Evolutionary conservation across 805 yeast genomes (phyloP).

Genomic region (Cyberlindnera bimundalis): DNA sequence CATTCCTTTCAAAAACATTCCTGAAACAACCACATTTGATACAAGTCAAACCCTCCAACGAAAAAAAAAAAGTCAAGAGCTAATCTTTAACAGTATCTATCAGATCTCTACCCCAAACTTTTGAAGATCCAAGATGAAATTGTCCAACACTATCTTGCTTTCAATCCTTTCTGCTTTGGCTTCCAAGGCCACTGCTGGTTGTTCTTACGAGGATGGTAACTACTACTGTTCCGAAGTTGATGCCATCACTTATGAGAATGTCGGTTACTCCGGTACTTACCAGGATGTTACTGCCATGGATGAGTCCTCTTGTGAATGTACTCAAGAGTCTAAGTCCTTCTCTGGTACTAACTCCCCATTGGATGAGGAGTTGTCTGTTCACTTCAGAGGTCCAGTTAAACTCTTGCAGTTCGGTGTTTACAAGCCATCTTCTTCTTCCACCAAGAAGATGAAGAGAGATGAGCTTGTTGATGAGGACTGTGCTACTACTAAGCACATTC

Average conservation of each 20-base stretch:
- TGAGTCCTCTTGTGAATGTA: constrained; percentile 63
- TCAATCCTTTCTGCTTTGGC: constrained; percentile 23
- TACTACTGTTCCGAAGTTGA: constrained; percentile 74
- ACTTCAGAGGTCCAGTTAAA: constrained; percentile 85
- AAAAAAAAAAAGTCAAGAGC: too few species aligned
- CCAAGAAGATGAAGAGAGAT: constrained; percentile 40
- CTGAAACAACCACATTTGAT: constrained; percentile 11
- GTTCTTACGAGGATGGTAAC: constrained; percentile 62
- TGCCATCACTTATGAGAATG: constrained; percentile 63
- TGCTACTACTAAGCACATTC: constrained; percentile 35
- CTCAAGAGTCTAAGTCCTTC: constrained; percentile 54
- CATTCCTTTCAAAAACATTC: constrained; percentile 14
- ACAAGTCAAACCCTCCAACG: too few species aligned
- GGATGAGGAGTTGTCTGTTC: constrained; percentile 83
- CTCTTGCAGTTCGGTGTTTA: constrained; percentile 87
- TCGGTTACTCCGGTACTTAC: constrained; percentile 87
- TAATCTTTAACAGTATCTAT: too few species aligned
- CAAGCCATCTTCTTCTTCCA: constrained; percentile 53
- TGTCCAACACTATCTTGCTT: constrained; percentile 22
- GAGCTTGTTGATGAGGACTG: constrained; percentile 27
- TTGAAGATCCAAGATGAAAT: constrained; percentile 20
- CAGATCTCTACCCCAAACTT: too few species aligned
- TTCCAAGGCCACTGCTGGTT: constrained; percentile 31
- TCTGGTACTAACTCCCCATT: constrained; percentile 75
- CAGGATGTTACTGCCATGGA: constrained; percentile 78